Evolutionary conservation across 1,284 basidiomycete genomes (phyloP), one percentile per base, ranked within the genome.

Genomic region (Ceratobasidium theobromae): DNA sequence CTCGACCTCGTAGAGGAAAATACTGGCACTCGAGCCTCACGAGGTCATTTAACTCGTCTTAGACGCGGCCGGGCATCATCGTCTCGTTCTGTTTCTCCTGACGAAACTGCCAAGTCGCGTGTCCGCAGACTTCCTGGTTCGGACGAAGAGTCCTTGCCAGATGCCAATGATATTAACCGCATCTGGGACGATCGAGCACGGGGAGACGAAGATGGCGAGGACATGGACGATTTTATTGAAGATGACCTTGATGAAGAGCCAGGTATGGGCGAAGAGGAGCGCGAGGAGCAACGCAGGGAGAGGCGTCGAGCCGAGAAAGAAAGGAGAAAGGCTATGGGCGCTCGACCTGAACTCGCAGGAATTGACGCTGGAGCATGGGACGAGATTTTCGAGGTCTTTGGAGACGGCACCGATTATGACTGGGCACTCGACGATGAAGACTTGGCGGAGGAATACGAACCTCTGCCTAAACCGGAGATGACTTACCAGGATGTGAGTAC

Each of bases 331-430:
- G 85, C 83, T 14, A 78, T 87, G 72, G 82, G 84, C 54, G 83
- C 82, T 53, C 82, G 87, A 67, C 89, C 90, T 46, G 90, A 92
- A 72, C 77, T 93, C 64, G 84, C 86, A 23, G 95, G 95, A 41
- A 92, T 97, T 68, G 93, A 95, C 73, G 87, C 90, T 51, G 87
- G 95, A 73, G 91, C 95, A 33, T 98, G 95, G 94, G 90, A 94
- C 68, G 97, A 98, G 77, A 91, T 99, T 53, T 90, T 91, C 70
- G 96, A 95, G 70, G 93, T 99, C 9, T 99, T 99, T 73, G 97
- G 97, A 38, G 93, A 97, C 72, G 97, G 97, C 18, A 88, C 91
- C 72, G 96, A 99, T 71, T 99, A 96, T 74, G 94, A 93, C 71
- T 97, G 93, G 91, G 95, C 95, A 1, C 77, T 98, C 62, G 87